Conservation (phyloP, 108 stramenopile genomes). For the Pseudonitzschia pungens region DNA sequence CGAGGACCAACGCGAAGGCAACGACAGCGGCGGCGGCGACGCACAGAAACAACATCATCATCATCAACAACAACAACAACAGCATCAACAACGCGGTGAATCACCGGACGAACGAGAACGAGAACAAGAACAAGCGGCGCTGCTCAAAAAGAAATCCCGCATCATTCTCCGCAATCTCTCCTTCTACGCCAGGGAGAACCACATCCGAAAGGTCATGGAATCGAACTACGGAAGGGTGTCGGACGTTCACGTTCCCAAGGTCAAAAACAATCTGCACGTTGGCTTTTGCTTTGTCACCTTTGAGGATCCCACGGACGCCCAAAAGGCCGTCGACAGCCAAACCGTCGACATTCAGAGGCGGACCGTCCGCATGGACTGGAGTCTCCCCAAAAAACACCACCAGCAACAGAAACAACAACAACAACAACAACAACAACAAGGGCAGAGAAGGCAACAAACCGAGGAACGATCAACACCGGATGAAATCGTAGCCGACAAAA, state of each 20-base stretch:
- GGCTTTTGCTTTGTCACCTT: conserved; percentile 96
- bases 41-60: too few relatives aligned
- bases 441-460: background rate
- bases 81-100: too few relatives aligned
- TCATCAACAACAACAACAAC: too few relatives aligned
- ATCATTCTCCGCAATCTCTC: conserved; percentile 90
- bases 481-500: background rate
- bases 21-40: too few relatives aligned
- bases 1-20: too few relatives aligned
- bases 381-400: conserved; percentile 70
- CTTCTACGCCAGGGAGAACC: conserved; percentile 77
- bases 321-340: conserved; percentile 62
- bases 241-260: conserved; percentile 82
- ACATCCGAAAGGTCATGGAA: conserved; percentile 68
- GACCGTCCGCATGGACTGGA: conserved; percentile 83
- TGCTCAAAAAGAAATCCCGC: conserved; percentile 62
- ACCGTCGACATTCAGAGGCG: conserved; percentile 69
- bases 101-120: too few relatives aligned
- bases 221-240: conserved; percentile 60
- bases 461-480: conserved; percentile 16
- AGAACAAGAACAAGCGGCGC: too few relatives aligned
- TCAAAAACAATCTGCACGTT: conserved; percentile 60
- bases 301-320: conserved; percentile 55
- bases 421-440: conserved; percentile 20
- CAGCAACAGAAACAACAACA: conserved; percentile 48